Base-by-base conservation (phyloP, 257 asterid genomes). In the Striga asiatica region DNA sequence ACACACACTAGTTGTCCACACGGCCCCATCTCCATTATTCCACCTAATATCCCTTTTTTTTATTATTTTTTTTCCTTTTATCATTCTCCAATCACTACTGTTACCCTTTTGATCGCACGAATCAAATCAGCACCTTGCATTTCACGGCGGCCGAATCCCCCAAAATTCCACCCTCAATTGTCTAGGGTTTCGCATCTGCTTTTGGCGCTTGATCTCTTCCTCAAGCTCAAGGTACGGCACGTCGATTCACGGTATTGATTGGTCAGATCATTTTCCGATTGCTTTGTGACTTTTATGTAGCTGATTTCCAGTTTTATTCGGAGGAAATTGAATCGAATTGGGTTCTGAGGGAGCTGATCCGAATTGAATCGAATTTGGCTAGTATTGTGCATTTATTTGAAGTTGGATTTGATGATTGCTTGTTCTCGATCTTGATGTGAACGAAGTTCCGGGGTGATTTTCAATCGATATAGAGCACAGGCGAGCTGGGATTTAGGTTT, bases 351-450 rank as follows among this genome's bases (percentile, higher is more conserved):
- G 45, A 39, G 19, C 46, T 54, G 10, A 31, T 32, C 19, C 58
- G 66, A 54, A 34, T 55, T 69, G 53, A 34, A 50, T 60, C 37
- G 20, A 10, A n/a, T 12, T 21, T 20, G 48, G 22, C 24, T 22
- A 38, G 27, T 52, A 28, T 56, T 38, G 20, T 4, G 0, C 16
- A 1, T 41, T 58, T 50, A 43, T 65, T 56, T 52, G 54, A 60
- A 72, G 75, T 75, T 74, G 75, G 67, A 67, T 71, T 63, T n/a
- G n/a, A 54, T 47, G 56, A 66, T 59, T 74, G 60, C 32, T 52
- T 24, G 57, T 68, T 74, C 69, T 74, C 73, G 77, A 73, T 78
- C 81, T 74, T 72, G 86, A 75, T 71, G 77, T 62, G 70, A 69
- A 49, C 41, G 34, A 22, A 53, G 13, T 27, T 24, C 27, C 13